These are phyloP conservation scores for Thelonectria discophora DNA, from an alignment of 2,329 filamentous ascomycete species.

Conservation along the genomic window DNA sequence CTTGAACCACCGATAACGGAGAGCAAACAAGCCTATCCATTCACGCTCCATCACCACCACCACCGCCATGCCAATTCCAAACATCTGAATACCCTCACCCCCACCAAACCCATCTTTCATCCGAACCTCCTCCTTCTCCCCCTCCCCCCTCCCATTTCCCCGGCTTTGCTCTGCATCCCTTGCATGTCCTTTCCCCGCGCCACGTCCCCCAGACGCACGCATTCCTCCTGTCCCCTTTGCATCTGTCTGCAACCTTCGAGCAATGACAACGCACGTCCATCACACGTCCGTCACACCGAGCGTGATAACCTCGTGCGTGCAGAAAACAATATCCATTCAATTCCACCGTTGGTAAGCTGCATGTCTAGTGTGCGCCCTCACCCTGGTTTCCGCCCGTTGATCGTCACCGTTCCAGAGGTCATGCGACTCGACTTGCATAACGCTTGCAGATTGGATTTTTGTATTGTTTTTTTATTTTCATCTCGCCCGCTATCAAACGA, in stretches of 20 bases:
- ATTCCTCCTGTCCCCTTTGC: neutral
- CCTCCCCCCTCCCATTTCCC: neutral
- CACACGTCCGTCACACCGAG: neutral
- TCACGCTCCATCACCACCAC: too few relatives aligned
- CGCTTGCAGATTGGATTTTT: constrained; percentile 15
- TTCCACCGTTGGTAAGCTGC: neutral
- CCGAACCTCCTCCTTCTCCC: neutral
- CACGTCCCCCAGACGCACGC: neutral
- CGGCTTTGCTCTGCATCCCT: neutral
- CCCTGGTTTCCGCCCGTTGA: neutral
- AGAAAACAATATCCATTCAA: neutral
- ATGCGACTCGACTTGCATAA: constrained; percentile 14
- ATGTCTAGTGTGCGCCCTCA: neutral
- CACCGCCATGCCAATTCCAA: too few relatives aligned
- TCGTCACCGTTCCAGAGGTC: constrained; percentile 24
- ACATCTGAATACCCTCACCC: neutral
- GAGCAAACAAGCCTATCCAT: too few relatives aligned
- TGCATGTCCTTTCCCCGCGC: neutral
- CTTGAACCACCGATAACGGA: too few relatives aligned
- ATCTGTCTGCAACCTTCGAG: neutral
- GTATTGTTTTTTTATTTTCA: constrained; percentile 3
- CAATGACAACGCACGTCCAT: neutral
- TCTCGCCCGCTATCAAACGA: neutral
- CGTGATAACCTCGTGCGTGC: neutral
- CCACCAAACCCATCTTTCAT: neutral